These are phyloP conservation scores for Corinectria fuckeliana DNA, from an alignment of 2,329 filamentous ascomycete genomes.

Conservation along the genomic window DNA sequence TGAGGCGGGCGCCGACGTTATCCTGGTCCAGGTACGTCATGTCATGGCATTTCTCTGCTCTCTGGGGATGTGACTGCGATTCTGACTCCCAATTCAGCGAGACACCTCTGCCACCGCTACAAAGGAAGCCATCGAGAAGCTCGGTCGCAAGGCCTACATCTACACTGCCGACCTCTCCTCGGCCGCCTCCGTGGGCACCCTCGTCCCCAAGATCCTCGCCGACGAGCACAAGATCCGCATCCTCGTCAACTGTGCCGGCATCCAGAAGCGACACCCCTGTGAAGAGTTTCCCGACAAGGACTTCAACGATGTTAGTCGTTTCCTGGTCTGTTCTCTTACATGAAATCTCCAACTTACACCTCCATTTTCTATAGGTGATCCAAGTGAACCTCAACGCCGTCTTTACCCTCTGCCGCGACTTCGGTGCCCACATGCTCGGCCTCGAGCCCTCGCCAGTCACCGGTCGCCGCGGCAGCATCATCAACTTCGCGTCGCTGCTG, in stretches of 20 bases:
- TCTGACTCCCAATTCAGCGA: slow-evolving; percentile 42
- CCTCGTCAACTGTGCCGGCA: slow-evolving; percentile 85
- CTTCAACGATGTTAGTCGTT: slow-evolving; percentile 67
- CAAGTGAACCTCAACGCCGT: slow-evolving; percentile 87
- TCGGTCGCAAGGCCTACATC: slow-evolving; percentile 71
- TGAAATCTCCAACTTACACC: slow-evolving; percentile 4
- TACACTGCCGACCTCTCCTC: slow-evolving; percentile 74
- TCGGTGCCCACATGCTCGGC: slow-evolving; percentile 78
- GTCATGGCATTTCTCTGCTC: background rate
- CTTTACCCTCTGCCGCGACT: slow-evolving; percentile 78
- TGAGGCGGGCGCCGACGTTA: slow-evolving; percentile 63
- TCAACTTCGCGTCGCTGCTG: slow-evolving; percentile 84
- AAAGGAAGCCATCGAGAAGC: slow-evolving; percentile 64
- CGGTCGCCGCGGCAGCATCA: slow-evolving; percentile 71
- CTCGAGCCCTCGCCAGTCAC: slow-evolving; percentile 55
- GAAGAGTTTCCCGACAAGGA: slow-evolving; percentile 78
- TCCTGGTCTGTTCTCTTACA: background rate
- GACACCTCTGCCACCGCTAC: slow-evolving; percentile 57
- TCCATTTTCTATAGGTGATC: slow-evolving; percentile 60
- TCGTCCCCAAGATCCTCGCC: slow-evolving; percentile 66
- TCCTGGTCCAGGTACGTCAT: slow-evolving; percentile 57
- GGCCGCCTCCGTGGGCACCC: slow-evolving; percentile 61
- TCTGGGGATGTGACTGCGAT: background rate
- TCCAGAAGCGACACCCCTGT: slow-evolving; percentile 79
- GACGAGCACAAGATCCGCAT: slow-evolving; percentile 74